phyloP scores from a whole-genome alignment of 495 filamentous ascomycete genomes.

The Penicillium manginii region DNA sequence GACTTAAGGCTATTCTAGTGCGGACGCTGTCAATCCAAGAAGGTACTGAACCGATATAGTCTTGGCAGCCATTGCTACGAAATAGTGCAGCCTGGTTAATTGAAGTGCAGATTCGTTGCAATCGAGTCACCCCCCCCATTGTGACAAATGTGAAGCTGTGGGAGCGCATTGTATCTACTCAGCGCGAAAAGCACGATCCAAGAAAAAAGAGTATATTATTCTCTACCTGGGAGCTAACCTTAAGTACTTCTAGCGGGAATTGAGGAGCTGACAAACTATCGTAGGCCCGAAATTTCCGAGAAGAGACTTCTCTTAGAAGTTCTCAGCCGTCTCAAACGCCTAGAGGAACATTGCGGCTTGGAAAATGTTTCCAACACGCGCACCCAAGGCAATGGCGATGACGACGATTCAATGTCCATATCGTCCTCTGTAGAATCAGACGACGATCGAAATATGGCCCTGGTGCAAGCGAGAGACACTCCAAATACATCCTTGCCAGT shows the following conservation, averaged over 20 bases:
- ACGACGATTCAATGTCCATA: conserved; percentile 1
- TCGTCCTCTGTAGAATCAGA: not conserved
- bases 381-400: not conserved
- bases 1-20: conserved; percentile 14
- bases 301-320: conserved; percentile 20
- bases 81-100: not conserved
- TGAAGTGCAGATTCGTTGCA: conserved; percentile 24
- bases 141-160: conserved; percentile 24
- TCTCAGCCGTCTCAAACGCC: conserved; percentile 22
- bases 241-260: not conserved
- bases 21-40: conserved; percentile 25
- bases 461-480: not conserved
- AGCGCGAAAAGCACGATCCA: conserved; percentile 20
- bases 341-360: conserved; percentile 25
- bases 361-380: not conserved
- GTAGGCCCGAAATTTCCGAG: conserved; percentile 5
- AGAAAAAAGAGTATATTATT: conserved; percentile 15
- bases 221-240: not conserved
- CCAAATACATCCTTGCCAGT: no score
- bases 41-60: conserved; percentile 10
- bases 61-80: not conserved
- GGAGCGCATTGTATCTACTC: conserved; percentile 19
- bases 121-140: conserved; percentile 23
- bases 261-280: not conserved
- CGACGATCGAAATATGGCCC: not conserved